A percentile compares a stretch with the other conserved stretches of the same genome.
These are phyloP conservation scores for Cytospora leucostoma DNA, from an alignment of 2,329 filamentous ascomycete species.

Conservation along the genomic window DNA sequence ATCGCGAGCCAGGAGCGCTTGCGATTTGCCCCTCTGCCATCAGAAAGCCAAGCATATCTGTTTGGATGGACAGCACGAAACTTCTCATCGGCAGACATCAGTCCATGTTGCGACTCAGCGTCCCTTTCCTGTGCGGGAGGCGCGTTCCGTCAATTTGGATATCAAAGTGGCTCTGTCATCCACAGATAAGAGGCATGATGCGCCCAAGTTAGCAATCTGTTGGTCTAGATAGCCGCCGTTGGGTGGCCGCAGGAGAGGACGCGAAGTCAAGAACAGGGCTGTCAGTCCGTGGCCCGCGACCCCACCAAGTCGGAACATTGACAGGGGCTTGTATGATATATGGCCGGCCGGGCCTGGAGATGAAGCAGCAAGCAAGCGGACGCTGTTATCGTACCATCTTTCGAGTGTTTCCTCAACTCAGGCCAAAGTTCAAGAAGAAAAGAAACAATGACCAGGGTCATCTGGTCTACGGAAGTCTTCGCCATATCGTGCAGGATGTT, in stretches of 20 bases:
- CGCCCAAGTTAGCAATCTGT: constrained; percentile 11
- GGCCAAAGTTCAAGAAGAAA: not conserved
- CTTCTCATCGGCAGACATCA: not conserved
- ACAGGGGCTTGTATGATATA: constrained; percentile 14
- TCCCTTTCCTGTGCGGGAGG: constrained; percentile 4
- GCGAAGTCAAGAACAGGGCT: constrained; percentile 10
- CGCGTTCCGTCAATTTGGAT: constrained; percentile 14
- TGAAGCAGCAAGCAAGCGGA: constrained; percentile 12
- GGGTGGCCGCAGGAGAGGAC: constrained; percentile 15
- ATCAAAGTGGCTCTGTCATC: not conserved
- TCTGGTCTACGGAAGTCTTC: not conserved
- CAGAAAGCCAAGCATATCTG: not conserved
- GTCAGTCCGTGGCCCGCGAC: constrained; percentile 16
- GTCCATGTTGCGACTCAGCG: not conserved
- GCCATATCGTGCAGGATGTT: constrained; percentile 15
- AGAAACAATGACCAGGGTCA: not conserved
- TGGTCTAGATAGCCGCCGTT: constrained; percentile 22
- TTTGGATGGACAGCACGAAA: not conserved
- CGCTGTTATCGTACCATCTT: constrained; percentile 13
- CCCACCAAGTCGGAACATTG: constrained; percentile 17
- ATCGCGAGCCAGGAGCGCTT: not conserved
- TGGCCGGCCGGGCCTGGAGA: constrained; percentile 11
- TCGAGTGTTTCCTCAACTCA: constrained; percentile 9
- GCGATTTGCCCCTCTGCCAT: not conserved
- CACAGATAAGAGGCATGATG: constrained; percentile 17